Evolutionary conservation across 2,329 filamentous ascomycete genomes (phyloP).

Genomic region (Sphaerulina musiva): DNA sequence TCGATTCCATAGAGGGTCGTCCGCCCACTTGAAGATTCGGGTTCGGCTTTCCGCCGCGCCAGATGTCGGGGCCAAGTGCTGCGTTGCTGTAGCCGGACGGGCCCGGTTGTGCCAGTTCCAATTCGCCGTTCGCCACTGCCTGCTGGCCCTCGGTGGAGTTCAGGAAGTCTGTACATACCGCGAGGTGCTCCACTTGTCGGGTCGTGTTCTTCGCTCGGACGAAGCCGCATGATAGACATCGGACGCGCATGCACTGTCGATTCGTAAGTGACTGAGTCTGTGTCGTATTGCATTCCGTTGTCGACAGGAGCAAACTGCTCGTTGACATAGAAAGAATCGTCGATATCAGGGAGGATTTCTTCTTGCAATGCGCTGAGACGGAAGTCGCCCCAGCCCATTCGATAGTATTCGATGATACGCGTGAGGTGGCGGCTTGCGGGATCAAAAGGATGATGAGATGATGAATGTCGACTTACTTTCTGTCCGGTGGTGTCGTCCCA

Average conservation of each 20-base stretch:
- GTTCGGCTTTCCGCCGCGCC: slow-evolving; percentile 44
- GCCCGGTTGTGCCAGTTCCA: slow-evolving; percentile 19
- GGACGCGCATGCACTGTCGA: slow-evolving; percentile 43
- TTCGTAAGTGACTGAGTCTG: slow-evolving; percentile 1
- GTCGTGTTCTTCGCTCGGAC: slow-evolving; percentile 48
- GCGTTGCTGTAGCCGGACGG: slow-evolving; percentile 8
- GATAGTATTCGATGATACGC: not conserved
- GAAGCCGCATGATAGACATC: slow-evolving; percentile 46
- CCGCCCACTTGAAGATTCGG: slow-evolving; percentile 43
- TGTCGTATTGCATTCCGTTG: not conserved
- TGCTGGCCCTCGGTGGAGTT: slow-evolving; percentile 41
- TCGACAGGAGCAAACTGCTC: no score
- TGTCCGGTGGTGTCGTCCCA: slow-evolving; percentile 27
- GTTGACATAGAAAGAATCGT: not conserved
- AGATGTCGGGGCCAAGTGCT: slow-evolving; percentile 33
- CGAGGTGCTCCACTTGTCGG: slow-evolving; percentile 46
- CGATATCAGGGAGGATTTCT: not conserved
- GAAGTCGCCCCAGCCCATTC: not conserved
- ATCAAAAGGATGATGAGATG: not conserved
- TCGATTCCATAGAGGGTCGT: slow-evolving; percentile 3
- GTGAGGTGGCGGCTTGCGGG: not conserved
- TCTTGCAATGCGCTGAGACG: not conserved
- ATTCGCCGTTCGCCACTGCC: slow-evolving; percentile 26
- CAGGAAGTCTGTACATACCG: slow-evolving; percentile 42
- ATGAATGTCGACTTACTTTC: slow-evolving; percentile 23